Conservation (phyloP, 768 basidiomycete species). For the Termitomyces sp. region DNA sequence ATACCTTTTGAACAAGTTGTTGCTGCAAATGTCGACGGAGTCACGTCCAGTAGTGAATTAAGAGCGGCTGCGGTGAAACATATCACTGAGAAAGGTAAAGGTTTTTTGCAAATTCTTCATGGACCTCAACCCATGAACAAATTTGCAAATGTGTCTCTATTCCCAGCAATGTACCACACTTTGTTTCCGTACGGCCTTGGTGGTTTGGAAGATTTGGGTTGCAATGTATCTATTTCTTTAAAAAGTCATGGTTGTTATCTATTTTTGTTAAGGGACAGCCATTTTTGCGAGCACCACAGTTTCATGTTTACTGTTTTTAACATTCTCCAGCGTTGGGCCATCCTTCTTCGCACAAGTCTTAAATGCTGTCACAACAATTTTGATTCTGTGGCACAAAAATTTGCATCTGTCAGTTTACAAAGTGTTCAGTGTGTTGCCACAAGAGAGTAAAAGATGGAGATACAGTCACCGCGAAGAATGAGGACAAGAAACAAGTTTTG, state of each 20-base stretch:
- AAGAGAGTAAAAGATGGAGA: too few species aligned
- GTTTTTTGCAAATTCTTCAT: constrained; percentile 2
- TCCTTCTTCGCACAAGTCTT: background rate
- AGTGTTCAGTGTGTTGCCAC: constrained; percentile 2
- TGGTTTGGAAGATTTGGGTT: constrained; percentile 30
- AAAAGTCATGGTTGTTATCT: constrained; percentile 31
- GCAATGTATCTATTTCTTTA: constrained; percentile 21
- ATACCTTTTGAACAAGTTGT: too few species aligned
- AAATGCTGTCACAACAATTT: constrained; percentile 28
- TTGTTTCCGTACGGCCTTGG: constrained; percentile 18
- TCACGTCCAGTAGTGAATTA: background rate
- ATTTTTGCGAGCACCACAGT: background rate
- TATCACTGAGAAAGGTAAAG: background rate
- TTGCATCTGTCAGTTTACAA: background rate
- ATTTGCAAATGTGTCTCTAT: constrained; percentile 1
- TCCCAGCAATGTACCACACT: constrained; percentile 7
- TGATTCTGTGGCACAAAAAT: background rate
- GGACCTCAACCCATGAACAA: background rate
- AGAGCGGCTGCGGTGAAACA: constrained; percentile 4
- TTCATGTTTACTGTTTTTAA: background rate
- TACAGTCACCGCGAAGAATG: background rate
- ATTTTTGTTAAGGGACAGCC: constrained; percentile 21
- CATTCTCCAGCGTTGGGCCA: background rate
- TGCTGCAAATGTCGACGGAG: too few species aligned
- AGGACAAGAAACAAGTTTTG: constrained; percentile 7